Evolutionary conservation across 257 asterid genomes (phyloP).

Genomic region (Linaria vulgaris): DNA sequence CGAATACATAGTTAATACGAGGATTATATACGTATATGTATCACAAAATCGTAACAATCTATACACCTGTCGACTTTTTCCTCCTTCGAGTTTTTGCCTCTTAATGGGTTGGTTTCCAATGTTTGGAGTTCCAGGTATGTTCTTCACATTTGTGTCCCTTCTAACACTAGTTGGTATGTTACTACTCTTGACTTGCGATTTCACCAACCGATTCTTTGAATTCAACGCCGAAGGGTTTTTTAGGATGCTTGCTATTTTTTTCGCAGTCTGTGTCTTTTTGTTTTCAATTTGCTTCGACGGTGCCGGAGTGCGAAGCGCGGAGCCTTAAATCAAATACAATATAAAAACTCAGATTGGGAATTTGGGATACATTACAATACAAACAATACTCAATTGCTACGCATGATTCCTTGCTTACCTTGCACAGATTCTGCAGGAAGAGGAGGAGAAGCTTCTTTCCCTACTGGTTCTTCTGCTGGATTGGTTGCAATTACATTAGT

Average conservation of each 20-base stretch:
- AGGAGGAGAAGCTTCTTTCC: conserved; percentile 23
- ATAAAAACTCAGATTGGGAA: conserved; percentile 7
- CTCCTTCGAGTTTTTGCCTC: conserved; percentile 89
- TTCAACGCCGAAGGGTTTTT: conserved; percentile 65
- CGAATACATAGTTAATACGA: conserved; percentile 8
- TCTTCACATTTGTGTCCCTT: conserved; percentile 57
- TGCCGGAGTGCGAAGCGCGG: conserved; percentile 68
- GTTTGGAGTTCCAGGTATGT: conserved; percentile 51
- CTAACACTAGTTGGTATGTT: conserved; percentile 50
- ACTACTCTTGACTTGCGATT: conserved; percentile 50
- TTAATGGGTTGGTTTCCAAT: conserved; percentile 79
- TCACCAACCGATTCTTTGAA: conserved; percentile 46
- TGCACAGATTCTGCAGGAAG: conserved; percentile 28
- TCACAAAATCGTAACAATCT: background rate
- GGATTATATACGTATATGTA: background rate
- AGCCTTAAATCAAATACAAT: background rate
- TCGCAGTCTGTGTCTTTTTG: conserved; percentile 56
- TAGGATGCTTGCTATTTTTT: conserved; percentile 59
- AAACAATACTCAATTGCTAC: background rate
- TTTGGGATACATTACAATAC: no score
- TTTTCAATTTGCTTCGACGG: conserved; percentile 39
- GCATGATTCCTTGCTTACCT: no score
- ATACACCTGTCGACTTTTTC: conserved; percentile 74
- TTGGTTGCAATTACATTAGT: conserved; percentile 21
- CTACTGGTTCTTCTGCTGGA: conserved; percentile 28